Evolutionary conservation across 129 eudicot genomes (phyloP).

Genomic region (Arctium minus): DNA sequence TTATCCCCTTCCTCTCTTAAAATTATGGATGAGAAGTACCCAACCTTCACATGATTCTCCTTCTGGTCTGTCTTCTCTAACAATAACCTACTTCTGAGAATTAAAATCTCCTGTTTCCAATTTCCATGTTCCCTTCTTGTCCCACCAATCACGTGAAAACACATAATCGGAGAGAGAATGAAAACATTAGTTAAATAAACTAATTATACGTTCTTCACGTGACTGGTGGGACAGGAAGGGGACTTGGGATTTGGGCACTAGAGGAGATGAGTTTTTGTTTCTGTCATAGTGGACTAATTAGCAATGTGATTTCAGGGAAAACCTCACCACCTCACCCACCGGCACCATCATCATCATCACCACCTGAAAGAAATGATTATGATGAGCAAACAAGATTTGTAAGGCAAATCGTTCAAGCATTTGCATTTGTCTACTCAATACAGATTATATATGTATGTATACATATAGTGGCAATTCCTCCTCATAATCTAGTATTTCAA

Average conservation of each 20-base stretch:
- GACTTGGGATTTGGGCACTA: no score
- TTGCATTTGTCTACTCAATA: not conserved
- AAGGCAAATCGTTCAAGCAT: constrained; percentile 23
- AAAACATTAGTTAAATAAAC: no score
- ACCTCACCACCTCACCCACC: constrained; percentile 62
- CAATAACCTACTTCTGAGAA: not conserved
- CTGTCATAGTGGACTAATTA: not conserved
- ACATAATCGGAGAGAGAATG: no score
- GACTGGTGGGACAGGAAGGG: no score
- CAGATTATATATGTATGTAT: not conserved
- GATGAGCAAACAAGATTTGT: constrained; percentile 46
- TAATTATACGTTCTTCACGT: no score
- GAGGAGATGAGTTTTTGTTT: not conserved
- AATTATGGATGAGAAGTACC: constrained; percentile 55
- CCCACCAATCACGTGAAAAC: no score
- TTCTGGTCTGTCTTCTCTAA: constrained; percentile 53
- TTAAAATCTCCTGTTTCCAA: no score
- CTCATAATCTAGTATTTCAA: constrained; percentile 15
- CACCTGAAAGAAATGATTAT: constrained; percentile 36
- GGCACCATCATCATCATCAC: constrained; percentile 60
- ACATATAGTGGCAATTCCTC: constrained; percentile 8
- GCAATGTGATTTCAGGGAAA: constrained; percentile 38
- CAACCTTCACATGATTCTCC: constrained; percentile 73
- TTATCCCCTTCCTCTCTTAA: constrained; percentile 63
- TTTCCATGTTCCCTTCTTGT: no score